phyloP scores from a whole-genome alignment of 2,329 filamentous ascomycete genomes.

The Pyrenophora seminiperda region DNA sequence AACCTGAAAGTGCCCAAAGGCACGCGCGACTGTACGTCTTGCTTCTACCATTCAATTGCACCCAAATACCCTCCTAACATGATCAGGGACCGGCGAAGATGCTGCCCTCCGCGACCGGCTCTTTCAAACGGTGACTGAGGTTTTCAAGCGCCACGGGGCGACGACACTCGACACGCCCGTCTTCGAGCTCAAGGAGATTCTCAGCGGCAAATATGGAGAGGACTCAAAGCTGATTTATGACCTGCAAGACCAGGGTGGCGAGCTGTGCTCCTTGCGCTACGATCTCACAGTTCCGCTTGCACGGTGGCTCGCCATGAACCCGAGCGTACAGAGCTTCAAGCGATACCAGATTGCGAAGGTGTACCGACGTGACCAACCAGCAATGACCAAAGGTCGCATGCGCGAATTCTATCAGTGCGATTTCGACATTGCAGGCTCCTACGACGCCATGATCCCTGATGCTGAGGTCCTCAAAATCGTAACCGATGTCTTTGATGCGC shows the following conservation, averaged over 20 bases:
- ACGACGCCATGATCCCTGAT: slow-evolving; percentile 90
- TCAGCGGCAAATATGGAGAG: slow-evolving; percentile 89
- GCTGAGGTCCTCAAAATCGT: slow-evolving; percentile 86
- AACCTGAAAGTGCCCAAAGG: slow-evolving; percentile 89
- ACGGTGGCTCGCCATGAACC: slow-evolving; percentile 91
- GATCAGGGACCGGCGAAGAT: slow-evolving; percentile 39
- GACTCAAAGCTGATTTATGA: slow-evolving; percentile 93
- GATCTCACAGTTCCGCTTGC: slow-evolving; percentile 90
- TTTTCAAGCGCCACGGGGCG: slow-evolving; percentile 48
- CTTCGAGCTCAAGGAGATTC: slow-evolving; percentile 85
- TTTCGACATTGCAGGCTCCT: slow-evolving; percentile 85
- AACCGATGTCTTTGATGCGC: slow-evolving; percentile 80
- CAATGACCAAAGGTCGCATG: slow-evolving; percentile 87
- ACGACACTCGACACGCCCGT: slow-evolving; percentile 63
- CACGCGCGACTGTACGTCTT: slow-evolving; percentile 79
- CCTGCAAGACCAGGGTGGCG: slow-evolving; percentile 83
- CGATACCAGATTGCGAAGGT: slow-evolving; percentile 96
- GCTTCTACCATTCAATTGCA: not conserved
- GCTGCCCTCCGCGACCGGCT: slow-evolving; percentile 45
- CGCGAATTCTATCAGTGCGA: slow-evolving; percentile 98
- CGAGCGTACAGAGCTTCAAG: slow-evolving; percentile 80
- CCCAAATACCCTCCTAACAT: slow-evolving; percentile 18
- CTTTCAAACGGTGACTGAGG: slow-evolving; percentile 42
- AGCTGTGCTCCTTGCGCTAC: slow-evolving; percentile 82
- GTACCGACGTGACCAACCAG: slow-evolving; percentile 76